Evolutionary conservation across 345 rosid genomes (phyloP).

Genomic region (Kandelia obovata): DNA sequence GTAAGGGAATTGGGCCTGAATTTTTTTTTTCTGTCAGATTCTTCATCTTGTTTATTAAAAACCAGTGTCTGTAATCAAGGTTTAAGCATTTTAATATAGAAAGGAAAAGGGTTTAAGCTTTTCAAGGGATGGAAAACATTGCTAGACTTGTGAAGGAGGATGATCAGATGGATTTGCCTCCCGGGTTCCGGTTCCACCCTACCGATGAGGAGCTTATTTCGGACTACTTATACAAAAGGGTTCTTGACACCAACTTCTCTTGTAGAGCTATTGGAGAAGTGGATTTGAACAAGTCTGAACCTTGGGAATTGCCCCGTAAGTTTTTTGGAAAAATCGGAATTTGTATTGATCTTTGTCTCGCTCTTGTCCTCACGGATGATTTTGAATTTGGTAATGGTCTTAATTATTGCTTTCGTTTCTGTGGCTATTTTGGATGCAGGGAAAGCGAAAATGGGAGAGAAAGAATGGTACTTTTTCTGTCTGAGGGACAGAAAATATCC

Average conservation of each 20-base stretch:
- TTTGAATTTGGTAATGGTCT: neutral
- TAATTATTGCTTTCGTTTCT: neutral
- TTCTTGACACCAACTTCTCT: slow-evolving; percentile 50
- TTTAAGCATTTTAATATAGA: neutral
- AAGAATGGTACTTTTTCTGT: slow-evolving; percentile 96
- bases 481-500: slow-evolving; percentile 87
- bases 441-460: slow-evolving; percentile 96
- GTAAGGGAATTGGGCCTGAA: neutral
- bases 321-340: neutral
- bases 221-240: slow-evolving; percentile 70
- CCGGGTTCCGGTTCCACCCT: slow-evolving; percentile 91
- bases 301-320: slow-evolving; percentile 96
- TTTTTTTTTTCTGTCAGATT: neutral
- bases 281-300: slow-evolving; percentile 94
- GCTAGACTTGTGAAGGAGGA: slow-evolving; percentile 46
- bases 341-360: neutral
- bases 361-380: neutral
- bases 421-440: slow-evolving; percentile 37
- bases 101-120: slow-evolving; percentile 33
- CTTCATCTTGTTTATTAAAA: neutral
- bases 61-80: neutral
- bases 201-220: slow-evolving; percentile 95
- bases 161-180: slow-evolving; percentile 76
- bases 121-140: slow-evolving; percentile 41
- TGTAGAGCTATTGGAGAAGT: slow-evolving; percentile 84